Percentiles rank a stretch among this genome's conserved stretches.
Evolutionary conservation across 179 eudicot genomes (phyloP).

Genomic region (Sideroxylon spinosum): DNA sequence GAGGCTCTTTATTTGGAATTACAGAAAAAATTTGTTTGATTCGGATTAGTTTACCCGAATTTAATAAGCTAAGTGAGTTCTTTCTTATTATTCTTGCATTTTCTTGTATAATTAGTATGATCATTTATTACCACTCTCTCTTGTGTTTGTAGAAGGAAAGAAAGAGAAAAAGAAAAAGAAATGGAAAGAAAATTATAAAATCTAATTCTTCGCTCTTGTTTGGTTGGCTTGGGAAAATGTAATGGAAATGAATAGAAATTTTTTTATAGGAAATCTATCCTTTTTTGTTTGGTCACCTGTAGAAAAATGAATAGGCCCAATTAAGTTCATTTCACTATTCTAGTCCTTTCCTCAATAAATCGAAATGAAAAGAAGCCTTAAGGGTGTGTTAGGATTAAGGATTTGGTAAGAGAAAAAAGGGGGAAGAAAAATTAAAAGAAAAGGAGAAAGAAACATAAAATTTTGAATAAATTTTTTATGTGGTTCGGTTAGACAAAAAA

Average conservation of each 20-base stretch:
- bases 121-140: too few species aligned
- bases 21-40: background rate
- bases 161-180: background rate
- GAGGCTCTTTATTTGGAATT: background rate
- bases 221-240: background rate
- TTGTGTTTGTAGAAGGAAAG: background rate
- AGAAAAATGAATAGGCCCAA: background rate
- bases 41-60: background rate
- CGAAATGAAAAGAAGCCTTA: background rate
- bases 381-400: background rate
- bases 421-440: background rate
- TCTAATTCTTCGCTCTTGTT: background rate
- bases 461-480: too few species aligned
- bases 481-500: too few species aligned
- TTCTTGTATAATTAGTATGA: background rate
- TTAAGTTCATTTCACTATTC: background rate
- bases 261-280: background rate
- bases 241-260: background rate
- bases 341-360: background rate
- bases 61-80: background rate
- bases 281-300: background rate
- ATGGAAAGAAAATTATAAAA: background rate
- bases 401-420: background rate
- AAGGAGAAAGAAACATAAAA: too few species aligned
- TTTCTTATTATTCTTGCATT: background rate